Base-by-base conservation (phyloP, 1,139 yeast genomes). In the Magnusiomyces sp. region DNA sequence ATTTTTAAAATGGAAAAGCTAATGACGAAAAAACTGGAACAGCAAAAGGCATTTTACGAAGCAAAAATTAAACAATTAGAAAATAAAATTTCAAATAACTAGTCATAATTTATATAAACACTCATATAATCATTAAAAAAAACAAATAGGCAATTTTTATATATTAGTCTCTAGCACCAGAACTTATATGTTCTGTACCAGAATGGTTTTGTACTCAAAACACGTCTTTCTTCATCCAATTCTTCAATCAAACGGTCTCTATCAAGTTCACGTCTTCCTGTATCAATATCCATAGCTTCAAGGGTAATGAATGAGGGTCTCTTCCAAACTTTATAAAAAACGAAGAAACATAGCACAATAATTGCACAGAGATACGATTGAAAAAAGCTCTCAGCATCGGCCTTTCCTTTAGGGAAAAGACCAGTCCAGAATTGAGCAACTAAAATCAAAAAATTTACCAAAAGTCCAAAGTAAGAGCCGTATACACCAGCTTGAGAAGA, bases 381-480 rank as follows among this genome's bases (percentile, higher is more conserved):
- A 69, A 80, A 80, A 64, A 80, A 80, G 51, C 59, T 58, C 20
- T 62, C 57, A 60, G 82, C 83, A 63, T 57, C 53, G 37, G 64
- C 72, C 60, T 41, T 52, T 2, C 60, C 52, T 13, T 38, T 45
- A 52, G 95, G 95, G 68, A 71, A 81, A 49, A 85, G 67, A 2
- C 92, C 89, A 47, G 82, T 75, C 89, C 90, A 83, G 68, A 85
- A 82, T 71, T 87, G 95, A 31, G 92, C 89, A 54, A 81, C 69
- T 55, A 89, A 71, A 51, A 88, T 83, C 56, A 83, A 71, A 42
- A 76, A 56, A 64, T 83, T 83, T 58, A 88, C 67, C 16, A 69
- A 50, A 14, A 80, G 65, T 43, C 95, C 95, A 59, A 76, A 76
- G 58, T 66, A 68, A 2, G 95, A 86, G 48, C 95, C 96, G 58